Conservation (phyloP, 163 green algal species). For the Prototheca stagnorum region DNA sequence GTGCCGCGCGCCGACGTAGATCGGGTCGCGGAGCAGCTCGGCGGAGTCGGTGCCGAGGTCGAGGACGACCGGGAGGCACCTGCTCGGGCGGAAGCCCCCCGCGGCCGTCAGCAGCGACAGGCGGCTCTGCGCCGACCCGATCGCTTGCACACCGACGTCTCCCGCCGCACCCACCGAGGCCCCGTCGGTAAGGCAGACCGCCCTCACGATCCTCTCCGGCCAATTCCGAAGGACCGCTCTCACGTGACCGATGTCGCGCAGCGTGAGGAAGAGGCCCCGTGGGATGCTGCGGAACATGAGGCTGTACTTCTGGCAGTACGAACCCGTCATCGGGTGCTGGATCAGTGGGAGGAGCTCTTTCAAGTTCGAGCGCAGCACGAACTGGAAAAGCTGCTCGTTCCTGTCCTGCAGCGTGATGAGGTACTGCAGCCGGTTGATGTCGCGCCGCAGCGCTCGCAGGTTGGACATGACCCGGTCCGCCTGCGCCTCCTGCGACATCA, state of each 20-base stretch:
- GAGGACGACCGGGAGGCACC: slow-evolving; percentile 58
- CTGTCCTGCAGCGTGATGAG: slow-evolving; percentile 40
- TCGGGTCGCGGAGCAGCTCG: slow-evolving; percentile 42
- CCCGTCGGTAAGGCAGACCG: slow-evolving; percentile 69
- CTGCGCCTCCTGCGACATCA: slow-evolving; percentile 67
- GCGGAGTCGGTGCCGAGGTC: slow-evolving; percentile 45
- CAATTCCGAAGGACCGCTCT: slow-evolving; percentile 79
- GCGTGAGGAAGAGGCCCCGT: slow-evolving; percentile 59
- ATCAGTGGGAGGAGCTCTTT: slow-evolving; percentile 73
- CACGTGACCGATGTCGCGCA: slow-evolving; percentile 60
- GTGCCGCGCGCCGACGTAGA: slow-evolving; percentile 66
- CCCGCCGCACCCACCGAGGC: slow-evolving; percentile 42
- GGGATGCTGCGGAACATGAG: slow-evolving; percentile 83
- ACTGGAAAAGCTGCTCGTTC: slow-evolving; percentile 78
- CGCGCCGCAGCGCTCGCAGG: slow-evolving; percentile 18
- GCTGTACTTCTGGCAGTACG: slow-evolving; percentile 60
- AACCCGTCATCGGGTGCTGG: slow-evolving; percentile 46
- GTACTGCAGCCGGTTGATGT: slow-evolving; percentile 17
- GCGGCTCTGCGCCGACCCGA: slow-evolving; percentile 55
- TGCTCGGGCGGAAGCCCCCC: slow-evolving; percentile 52
- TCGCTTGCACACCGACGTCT: slow-evolving; percentile 51
- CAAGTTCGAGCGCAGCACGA: slow-evolving; percentile 61
- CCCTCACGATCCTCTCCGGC: slow-evolving; percentile 66
- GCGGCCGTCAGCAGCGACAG: slow-evolving; percentile 62
- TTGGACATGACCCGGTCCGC: slow-evolving; percentile 40